Evolutionary conservation across 2,329 filamentous ascomycete species (phyloP).

Genomic region (Fusarium pilosicola): DNA sequence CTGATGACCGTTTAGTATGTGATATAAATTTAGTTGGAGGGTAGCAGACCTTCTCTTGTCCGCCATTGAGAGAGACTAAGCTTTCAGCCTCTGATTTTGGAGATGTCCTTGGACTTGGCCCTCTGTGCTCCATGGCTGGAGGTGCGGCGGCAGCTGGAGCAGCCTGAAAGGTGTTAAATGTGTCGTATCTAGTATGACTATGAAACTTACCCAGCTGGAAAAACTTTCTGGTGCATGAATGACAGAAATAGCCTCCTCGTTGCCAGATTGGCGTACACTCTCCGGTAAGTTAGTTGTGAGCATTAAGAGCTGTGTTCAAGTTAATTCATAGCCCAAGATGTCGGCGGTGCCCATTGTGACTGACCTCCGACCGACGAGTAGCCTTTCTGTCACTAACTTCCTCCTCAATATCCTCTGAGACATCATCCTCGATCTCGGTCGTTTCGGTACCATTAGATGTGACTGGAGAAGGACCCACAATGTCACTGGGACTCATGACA

Average conservation of each 20-base stretch:
- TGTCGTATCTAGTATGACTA: background rate
- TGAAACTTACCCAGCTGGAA: slow-evolving; percentile 74
- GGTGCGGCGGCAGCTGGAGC: slow-evolving; percentile 49
- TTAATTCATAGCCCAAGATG: slow-evolving; percentile 24
- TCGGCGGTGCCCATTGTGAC: slow-evolving; percentile 1
- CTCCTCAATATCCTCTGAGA: slow-evolving; percentile 66
- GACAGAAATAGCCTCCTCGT: slow-evolving; percentile 86
- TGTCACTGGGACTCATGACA: slow-evolving; percentile 71
- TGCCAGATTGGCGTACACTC: slow-evolving; percentile 65
- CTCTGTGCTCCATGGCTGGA: slow-evolving; percentile 45
- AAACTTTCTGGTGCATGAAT: slow-evolving; percentile 92
- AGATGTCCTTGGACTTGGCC: slow-evolving; percentile 50
- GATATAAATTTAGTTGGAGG: background rate
- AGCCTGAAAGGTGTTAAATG: slow-evolving; percentile 50
- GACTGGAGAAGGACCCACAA: slow-evolving; percentile 83
- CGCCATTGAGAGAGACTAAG: slow-evolving; percentile 39
- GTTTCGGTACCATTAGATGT: slow-evolving; percentile 86
- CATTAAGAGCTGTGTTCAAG: slow-evolving; percentile 57
- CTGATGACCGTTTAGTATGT: slow-evolving; percentile 20
- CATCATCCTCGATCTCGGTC: slow-evolving; percentile 86
- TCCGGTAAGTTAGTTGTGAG: slow-evolving; percentile 68
- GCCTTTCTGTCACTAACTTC: slow-evolving; percentile 28
- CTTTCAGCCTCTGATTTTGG: slow-evolving; percentile 52
- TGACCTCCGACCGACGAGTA: slow-evolving; percentile 47
- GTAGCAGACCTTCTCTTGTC: slow-evolving; percentile 39